These are phyloP conservation scores for Leptographium procerum DNA, from an alignment of 2,329 filamentous ascomycete genomes.

Conservation along the genomic window DNA sequence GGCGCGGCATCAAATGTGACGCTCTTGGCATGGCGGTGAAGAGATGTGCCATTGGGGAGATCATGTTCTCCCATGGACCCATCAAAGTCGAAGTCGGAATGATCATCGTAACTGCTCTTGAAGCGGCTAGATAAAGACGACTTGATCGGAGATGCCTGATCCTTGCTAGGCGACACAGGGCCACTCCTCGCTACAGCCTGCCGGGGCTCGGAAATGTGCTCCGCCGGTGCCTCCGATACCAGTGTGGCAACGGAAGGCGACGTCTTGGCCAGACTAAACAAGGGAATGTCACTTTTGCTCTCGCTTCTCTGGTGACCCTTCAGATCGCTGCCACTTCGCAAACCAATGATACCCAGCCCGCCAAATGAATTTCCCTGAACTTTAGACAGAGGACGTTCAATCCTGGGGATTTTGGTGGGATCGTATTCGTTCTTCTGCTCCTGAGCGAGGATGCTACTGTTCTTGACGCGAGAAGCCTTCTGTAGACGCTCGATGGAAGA, in stretches of 20 bases:
- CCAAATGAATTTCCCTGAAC: slow-evolving; percentile 62
- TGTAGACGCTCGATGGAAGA: slow-evolving; percentile 94
- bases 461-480: slow-evolving; percentile 89
- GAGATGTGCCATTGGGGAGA: slow-evolving; percentile 51
- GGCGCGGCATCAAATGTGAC: slow-evolving; percentile 93
- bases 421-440: slow-evolving; percentile 92
- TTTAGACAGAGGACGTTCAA: slow-evolving; percentile 73
- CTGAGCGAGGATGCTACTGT: slow-evolving; percentile 91
- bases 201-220: not conserved
- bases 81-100: slow-evolving; percentile 58
- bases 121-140: slow-evolving; percentile 68
- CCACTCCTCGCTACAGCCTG: slow-evolving; percentile 17
- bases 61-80: slow-evolving; percentile 46
- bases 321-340: slow-evolving; percentile 37
- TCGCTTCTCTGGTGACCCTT: slow-evolving; percentile 40
- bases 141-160: slow-evolving; percentile 71
- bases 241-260: slow-evolving; percentile 11
- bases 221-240: not conserved
- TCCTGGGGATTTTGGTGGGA: slow-evolving; percentile 60
- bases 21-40: slow-evolving; percentile 84
- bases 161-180: slow-evolving; percentile 50
- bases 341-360: slow-evolving; percentile 41
- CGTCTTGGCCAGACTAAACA: slow-evolving; percentile 41
- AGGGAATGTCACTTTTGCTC: slow-evolving; percentile 49
- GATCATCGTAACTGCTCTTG: slow-evolving; percentile 58